Base-by-base conservation (phyloP, 108 stramenopile genomes). In the Pseudonitzschia delicatissima region DNA sequence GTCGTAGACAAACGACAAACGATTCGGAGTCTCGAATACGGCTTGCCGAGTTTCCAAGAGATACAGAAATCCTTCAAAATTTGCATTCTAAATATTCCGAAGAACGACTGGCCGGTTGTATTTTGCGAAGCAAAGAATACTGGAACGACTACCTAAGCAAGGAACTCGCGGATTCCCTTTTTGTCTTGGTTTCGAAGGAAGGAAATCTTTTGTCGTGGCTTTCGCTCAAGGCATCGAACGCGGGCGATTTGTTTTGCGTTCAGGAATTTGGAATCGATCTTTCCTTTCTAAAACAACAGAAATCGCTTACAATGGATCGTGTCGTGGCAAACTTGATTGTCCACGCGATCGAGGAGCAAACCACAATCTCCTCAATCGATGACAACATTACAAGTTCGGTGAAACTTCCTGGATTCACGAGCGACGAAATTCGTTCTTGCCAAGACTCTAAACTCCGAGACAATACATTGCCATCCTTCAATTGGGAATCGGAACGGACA, bases 111-210 rank as follows among this genome's bases (percentile, higher is more conserved):
- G 65, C 69, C 17, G 84, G 84, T n/a, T 80, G 78, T 29, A 78
- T 91, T 31, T 59, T 81, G 4, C 78, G 87, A 45, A 71, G 77
- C 9, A 33, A 45, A 32, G 59, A 78, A 32, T 91, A 91, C 57
- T 91, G 90, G 90, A 84, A 71, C 28, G 59, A 78, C 4, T 88
- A 91, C 57, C 68, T 91, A 4, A 72, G 77, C 32, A 34, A 73
- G 13, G 90, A 91, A 60, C 61, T 88, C 40, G 71, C 64, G 23
- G 79, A 65, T 9, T 75, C 76, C 0, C 36, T 87, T 17, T 86
- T 72, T 67, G 73, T 90, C 12, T 37, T 85, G 58, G n/a, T n/a
- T n/a, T n/a, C n/a, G n/a, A 23, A 49, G 27, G 52, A 23, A 13
- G 58, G 50, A 26, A 15, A 45, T 17, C 53, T 87, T 51, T 47